Evolutionary conservation across 2,329 filamentous ascomycete species (phyloP), one percentile per base, ranked within the genome.

Genomic region (Ceratocystis diversiconidia): DNA sequence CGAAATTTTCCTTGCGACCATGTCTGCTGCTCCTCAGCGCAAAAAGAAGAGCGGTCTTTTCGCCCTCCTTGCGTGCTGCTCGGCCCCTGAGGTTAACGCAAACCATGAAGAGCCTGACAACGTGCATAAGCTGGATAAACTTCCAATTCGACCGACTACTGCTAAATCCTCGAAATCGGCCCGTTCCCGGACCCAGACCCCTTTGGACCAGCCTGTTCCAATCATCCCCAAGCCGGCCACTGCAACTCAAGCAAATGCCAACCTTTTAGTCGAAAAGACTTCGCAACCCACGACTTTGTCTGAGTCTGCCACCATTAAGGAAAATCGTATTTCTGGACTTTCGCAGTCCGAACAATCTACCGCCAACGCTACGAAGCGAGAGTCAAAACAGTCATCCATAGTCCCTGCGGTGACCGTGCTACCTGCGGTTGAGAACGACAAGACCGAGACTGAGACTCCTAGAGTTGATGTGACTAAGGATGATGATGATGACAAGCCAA

Each of bases 401-500:
- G 69, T 72, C 8, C 63, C 75, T n/a, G 72, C 73, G 12, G 73
- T 76, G 41, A 73, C 72, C 50, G 61, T 64, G 3, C 57, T 63
- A 5, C 55, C 66, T 15, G 41, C 67, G 8, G 60, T 59, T 36
- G 63, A 65, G 64, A 77, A 73, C 75, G 83, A 76, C 71, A 79
- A 73, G 71, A 82, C 73, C 71, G 73, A 70, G 66, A 67, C 61
- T 70, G 30, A 67, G 1, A 4, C 30, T 8, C 65, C 81, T 3
- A 83, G 85, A 69, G 80, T 83, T 30, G 86, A 90, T 73, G 79
- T 86, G 65, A 80, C 85, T 65, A 89, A 90, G 83, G 79, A 80
- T 44, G 87, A 89, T 73, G 79, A 79, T 43, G 86, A 89, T 73
- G 79, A 78, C 52, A 80, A 46, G 15, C 17, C n/a, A 10, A 15